Base-by-base conservation (phyloP, 2,329 filamentous ascomycete species). In the Trichoderma simmonsii region DNA sequence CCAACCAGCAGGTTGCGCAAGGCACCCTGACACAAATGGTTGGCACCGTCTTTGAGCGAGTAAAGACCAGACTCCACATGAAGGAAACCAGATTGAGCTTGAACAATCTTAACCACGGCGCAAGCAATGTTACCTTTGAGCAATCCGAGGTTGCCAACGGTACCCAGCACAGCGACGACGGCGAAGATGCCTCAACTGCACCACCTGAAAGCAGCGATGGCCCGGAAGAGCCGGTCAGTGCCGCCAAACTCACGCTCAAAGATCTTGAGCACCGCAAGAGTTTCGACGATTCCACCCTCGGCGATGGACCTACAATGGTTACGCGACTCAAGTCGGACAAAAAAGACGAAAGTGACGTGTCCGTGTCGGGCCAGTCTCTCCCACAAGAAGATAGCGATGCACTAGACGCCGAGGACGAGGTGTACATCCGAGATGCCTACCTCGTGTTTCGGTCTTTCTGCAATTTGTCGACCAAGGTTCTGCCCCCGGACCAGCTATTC, bases 1-100 rank as follows among this genome's bases (percentile, higher is more conserved):
- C 94, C 71, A 99, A 98, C 80, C 96, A 99, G 84, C 95, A 97
- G 81, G 93, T 98, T 64, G 97, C 97, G 1, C 97, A 99, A 81
- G 96, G 96, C 3, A 98, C 96, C 4, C 85, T 99, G 78, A 97
- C 95, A 4, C 96, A 99, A 83, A 99, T 99, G 96, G 94, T 98
- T 51, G 95, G 95, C 75, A 98, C 95, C 1, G 96, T 99, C 3
- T 99, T 99, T 78, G 96, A 99, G 82, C 87, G 96, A 73, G 95
- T 99, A 75, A 97, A 96, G 83, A 89, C 89, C 1, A 88, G 96
- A 68, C 84, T 99, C 73, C 91, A 95, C 72, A 90, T 94, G 85
- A 98, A 97, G 81, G 95, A 98, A 79, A 87, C 92, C 43, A 89
- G 94, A 24, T 77, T 92, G 71, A 89, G 87, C 76, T 80, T 89